phyloP scores from a whole-genome alignment of 2,329 filamentous ascomycete species.

The Aspergillus ochraceus region DNA sequence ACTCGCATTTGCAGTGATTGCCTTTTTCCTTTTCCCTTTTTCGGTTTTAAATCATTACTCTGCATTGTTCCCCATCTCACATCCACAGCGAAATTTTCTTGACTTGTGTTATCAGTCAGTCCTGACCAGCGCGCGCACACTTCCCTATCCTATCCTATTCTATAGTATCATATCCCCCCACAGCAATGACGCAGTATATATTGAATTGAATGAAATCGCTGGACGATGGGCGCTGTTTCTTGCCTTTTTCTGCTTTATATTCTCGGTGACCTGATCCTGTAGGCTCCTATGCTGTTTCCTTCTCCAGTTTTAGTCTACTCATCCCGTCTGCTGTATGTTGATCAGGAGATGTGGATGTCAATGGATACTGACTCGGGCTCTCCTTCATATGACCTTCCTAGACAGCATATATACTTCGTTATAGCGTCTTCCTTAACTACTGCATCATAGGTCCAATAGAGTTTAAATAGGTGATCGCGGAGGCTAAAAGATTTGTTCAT shows the following conservation, averaged over 20 bases:
- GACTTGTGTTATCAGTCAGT: constrained; percentile 1
- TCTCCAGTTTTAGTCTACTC: no score
- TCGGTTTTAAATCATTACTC: not conserved
- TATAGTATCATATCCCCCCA: no score
- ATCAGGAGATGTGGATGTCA: no score
- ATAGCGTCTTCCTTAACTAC: not conserved
- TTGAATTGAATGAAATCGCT: not conserved
- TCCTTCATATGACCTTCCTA: no score
- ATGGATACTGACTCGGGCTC: no score
- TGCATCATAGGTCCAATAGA: not conserved
- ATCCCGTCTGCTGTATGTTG: no score
- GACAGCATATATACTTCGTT: not conserved
- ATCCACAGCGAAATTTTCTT: not conserved
- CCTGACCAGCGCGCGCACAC: not conserved
- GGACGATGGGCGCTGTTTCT: not conserved
- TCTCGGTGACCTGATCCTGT: not conserved
- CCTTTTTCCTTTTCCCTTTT: not conserved
- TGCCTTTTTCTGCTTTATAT: not conserved
- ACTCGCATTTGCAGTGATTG: constrained; percentile 9
- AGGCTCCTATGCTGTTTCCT: no score
- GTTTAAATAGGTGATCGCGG: not conserved
- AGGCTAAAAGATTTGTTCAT: constrained; percentile 27
- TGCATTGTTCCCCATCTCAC: constrained; percentile 5
- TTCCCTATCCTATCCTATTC: no score
- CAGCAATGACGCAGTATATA: not conserved